Evolutionary conservation across 192 early-diverging fungal genomes (phyloP).

Genomic region (Rhizophlyctis rosea): DNA sequence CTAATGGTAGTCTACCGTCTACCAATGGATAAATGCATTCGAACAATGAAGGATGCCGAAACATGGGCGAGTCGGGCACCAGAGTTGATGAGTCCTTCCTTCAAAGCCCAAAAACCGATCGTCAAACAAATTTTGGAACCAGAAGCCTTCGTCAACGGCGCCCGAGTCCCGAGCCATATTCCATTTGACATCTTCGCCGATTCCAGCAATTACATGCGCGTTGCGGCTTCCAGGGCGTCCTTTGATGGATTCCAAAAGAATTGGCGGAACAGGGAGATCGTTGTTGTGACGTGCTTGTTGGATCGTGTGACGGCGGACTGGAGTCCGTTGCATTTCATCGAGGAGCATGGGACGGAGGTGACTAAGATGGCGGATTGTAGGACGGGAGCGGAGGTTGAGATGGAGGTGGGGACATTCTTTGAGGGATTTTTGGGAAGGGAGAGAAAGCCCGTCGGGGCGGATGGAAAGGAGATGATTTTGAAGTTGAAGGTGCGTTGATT

Average conservation of each 20-base stretch:
- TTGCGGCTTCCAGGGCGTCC: background rate
- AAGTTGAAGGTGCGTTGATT: constrained; percentile 13
- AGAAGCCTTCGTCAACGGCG: too few relatives aligned
- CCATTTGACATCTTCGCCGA: constrained; percentile 1
- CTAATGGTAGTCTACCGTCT: background rate
- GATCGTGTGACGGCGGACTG: constrained; percentile 25
- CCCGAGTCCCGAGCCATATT: too few relatives aligned
- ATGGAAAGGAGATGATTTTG: constrained; percentile 20
- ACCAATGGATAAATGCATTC: background rate
- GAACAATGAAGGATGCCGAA: background rate
- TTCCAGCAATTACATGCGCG: background rate
- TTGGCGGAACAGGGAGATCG: constrained; percentile 29
- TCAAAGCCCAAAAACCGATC: background rate
- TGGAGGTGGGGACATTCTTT: constrained; percentile 48
- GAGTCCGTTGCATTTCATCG: constrained; percentile 32
- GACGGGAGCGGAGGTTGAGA: constrained; percentile 7
- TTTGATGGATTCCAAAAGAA: constrained; percentile 20
- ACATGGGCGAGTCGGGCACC: background rate
- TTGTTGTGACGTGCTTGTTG: constrained; percentile 24
- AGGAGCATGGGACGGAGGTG: constrained; percentile 37
- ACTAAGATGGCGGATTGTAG: constrained; percentile 55
- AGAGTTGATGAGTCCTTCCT: background rate
- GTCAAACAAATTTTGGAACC: background rate
- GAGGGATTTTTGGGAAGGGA: constrained; percentile 38
- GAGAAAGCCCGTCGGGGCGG: constrained; percentile 14